Conservation (phyloP, 176 grass and related monocot genomes). For the Cenchrus fungigraminus region DNA sequence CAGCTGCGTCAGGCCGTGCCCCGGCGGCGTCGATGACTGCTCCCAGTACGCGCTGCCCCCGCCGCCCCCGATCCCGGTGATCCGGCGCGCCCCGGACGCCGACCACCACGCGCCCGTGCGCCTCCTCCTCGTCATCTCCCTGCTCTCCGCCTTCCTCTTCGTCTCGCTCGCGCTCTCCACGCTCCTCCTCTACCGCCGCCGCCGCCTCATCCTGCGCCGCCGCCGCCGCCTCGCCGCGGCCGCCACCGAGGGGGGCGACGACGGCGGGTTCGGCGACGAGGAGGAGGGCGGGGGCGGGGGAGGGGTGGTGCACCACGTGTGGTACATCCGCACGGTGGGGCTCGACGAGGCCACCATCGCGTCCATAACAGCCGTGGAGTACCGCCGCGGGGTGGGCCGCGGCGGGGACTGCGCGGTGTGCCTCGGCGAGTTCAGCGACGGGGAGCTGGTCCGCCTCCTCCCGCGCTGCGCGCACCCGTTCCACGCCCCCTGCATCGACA, state of each 20-base stretch:
- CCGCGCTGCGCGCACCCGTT: conserved; percentile 77
- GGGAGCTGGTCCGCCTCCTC: conserved; percentile 76
- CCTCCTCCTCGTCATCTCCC: conserved; percentile 52
- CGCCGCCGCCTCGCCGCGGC: conserved; percentile 14
- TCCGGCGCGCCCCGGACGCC: conserved; percentile 3
- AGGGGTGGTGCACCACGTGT: conserved; percentile 66
- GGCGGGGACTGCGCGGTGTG: conserved; percentile 73
- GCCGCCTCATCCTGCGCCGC: conserved; percentile 42
- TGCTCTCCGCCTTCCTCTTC: conserved; percentile 60
- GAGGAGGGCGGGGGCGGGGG: conserved; percentile 42
- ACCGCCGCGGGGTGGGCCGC: conserved; percentile 39
- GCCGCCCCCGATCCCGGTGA: conserved; percentile 8
- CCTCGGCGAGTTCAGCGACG: conserved; percentile 79
- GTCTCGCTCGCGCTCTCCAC: conserved; percentile 52
- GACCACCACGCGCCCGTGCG: conserved; percentile 43
- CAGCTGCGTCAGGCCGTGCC: conserved; percentile 40
- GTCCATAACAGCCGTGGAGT: conserved; percentile 70
- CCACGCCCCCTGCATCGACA: conserved; percentile 81
- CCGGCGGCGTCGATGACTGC: conserved; percentile 20
- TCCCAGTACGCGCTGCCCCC: conserved; percentile 30
- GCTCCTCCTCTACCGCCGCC: conserved; percentile 61
- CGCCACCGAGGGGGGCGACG: background rate
- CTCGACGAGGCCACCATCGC: conserved; percentile 79
- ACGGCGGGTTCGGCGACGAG: conserved; percentile 32
- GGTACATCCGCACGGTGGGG: conserved; percentile 79